These are phyloP conservation scores for Pleurostoma richardsiae DNA, from an alignment of 2,329 filamentous ascomycete species.

Conservation along the genomic window DNA sequence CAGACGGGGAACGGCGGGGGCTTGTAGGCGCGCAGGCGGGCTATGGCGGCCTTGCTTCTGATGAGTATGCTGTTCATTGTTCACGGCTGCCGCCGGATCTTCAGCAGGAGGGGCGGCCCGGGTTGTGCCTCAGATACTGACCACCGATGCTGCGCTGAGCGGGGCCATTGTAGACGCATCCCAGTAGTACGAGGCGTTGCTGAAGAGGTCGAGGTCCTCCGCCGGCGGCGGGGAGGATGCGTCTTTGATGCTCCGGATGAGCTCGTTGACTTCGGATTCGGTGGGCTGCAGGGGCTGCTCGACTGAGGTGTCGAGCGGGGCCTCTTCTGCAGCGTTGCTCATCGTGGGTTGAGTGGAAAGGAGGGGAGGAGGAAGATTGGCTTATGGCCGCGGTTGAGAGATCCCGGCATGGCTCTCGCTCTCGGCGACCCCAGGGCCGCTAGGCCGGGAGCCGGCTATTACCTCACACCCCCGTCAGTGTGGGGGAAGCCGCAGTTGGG, in stretches of 20 bases:
- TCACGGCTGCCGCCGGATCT: not conserved
- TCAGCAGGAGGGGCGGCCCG: not conserved
- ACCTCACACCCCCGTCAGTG: no score
- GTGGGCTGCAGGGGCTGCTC: not conserved
- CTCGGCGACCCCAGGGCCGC: no score
- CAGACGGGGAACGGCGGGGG: slow-evolving; percentile 58
- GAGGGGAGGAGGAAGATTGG: no score
- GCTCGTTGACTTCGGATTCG: slow-evolving; percentile 10
- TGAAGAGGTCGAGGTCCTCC: slow-evolving; percentile 7
- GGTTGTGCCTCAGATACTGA: slow-evolving; percentile 29
- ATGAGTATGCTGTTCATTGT: slow-evolving; percentile 19
- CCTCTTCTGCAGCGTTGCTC: no score
- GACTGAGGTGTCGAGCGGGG: no score
- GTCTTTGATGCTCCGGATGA: slow-evolving; percentile 14
- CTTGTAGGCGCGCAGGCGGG: slow-evolving; percentile 55
- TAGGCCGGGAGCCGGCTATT: no score
- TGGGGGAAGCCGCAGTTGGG: no score
- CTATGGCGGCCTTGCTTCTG: slow-evolving; percentile 48
- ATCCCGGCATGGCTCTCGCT: no score
- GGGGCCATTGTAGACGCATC: slow-evolving; percentile 53
- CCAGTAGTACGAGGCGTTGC: slow-evolving; percentile 47
- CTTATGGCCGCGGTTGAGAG: no score
- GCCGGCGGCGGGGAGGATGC: slow-evolving; percentile 5
- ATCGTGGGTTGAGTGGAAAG: no score
- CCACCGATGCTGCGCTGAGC: slow-evolving; percentile 47